phyloP scores from a whole-genome alignment of 2,329 filamentous ascomycete species.

The Sporothrix schenckii region DNA sequence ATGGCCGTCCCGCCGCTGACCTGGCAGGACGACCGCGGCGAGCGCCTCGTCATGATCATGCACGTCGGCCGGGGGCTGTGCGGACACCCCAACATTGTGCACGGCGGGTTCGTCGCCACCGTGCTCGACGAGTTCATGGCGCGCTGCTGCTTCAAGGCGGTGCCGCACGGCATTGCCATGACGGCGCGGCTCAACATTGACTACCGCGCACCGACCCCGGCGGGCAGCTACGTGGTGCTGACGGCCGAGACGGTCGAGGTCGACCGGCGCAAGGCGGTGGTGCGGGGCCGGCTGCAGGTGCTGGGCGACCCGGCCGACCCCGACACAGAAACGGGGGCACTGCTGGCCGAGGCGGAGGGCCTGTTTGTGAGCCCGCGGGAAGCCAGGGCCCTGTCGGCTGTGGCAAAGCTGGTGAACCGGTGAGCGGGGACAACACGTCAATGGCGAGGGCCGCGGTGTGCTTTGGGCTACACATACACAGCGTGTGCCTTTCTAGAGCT shows the following conservation, averaged over 20 bases:
- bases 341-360: conserved; percentile 80
- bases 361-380: conserved; percentile 77
- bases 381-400: background rate
- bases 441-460: no score
- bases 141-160: conserved; percentile 81
- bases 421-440: background rate
- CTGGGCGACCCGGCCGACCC: conserved; percentile 55
- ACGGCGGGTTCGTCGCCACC: conserved; percentile 89
- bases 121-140: conserved; percentile 89
- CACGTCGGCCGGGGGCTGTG: conserved; percentile 81
- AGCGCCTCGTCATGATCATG: conserved; percentile 69
- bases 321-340: conserved; percentile 61
- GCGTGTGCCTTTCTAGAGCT: no score
- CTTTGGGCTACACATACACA: no score
- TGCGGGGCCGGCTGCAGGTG: conserved; percentile 83
- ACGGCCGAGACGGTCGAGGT: conserved; percentile 79
- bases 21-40: conserved; percentile 72
- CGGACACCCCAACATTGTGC: conserved; percentile 87
- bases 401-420: background rate
- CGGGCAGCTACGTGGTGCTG: conserved; percentile 75
- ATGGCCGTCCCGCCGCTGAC: conserved; percentile 80
- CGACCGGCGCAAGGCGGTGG: conserved; percentile 93
- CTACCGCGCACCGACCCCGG: conserved; percentile 79
- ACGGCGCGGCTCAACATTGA: conserved; percentile 84
- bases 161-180: conserved; percentile 83